A percentile compares a stretch with the other conserved stretches of the same genome.
These are phyloP conservation scores for Balamuthia mandrillaris DNA, from an alignment of 208 protist genomes.

Conservation along the genomic window DNA sequence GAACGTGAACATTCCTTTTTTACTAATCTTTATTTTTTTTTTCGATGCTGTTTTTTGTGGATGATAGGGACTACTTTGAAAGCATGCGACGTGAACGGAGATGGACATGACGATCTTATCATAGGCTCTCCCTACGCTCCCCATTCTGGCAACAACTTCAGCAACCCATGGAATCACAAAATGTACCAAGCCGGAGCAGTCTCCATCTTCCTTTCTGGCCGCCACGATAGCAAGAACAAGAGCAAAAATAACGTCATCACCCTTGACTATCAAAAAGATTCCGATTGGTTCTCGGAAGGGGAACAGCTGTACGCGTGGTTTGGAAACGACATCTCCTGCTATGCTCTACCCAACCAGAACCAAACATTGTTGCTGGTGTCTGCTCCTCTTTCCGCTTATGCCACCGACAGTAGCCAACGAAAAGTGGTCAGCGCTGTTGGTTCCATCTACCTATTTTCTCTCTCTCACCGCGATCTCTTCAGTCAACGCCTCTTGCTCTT, in stretches of 20 bases:
- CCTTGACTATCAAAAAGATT: background rate
- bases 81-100: background rate
- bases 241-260: too few species aligned
- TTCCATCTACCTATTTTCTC: too few species aligned
- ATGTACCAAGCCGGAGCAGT: background rate
- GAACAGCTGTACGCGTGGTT: background rate
- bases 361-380: too few species aligned
- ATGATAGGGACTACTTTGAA: background rate
- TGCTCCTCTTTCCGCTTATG: too few species aligned
- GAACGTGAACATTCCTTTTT: background rate
- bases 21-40: background rate
- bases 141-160: too few species aligned
- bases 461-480: too few species aligned
- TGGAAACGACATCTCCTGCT: background rate
- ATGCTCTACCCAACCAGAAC: background rate
- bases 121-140: conserved; percentile 14
- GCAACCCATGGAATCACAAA: background rate
- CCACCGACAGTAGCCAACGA: too few species aligned
- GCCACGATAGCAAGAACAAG: background rate
- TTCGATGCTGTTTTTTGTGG: background rate
- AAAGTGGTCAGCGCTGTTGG: too few species aligned
- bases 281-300: conserved; percentile 24
- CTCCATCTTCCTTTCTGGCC: background rate
- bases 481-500: too few species aligned
- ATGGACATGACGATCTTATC: background rate